Evolutionary conservation across 2,329 filamentous ascomycete genomes (phyloP).

Genomic region (Phyllosticta paracitricarpa): DNA sequence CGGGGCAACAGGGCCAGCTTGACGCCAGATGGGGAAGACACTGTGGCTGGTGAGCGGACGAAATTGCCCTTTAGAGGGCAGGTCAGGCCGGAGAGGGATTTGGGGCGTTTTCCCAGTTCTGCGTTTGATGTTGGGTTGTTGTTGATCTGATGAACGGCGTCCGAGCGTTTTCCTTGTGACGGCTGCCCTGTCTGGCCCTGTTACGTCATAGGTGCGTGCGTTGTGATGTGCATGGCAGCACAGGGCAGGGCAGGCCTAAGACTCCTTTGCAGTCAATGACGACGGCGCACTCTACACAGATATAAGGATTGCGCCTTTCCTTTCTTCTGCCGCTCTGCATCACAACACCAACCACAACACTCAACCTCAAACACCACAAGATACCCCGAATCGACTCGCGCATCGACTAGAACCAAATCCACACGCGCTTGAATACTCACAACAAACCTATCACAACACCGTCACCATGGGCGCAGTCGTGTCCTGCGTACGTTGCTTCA

Average conservation of each 20-base stretch:
- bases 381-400: neutral
- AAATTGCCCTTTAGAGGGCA: neutral
- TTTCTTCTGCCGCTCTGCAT: neutral
- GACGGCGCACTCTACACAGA: neutral
- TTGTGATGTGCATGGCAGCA: neutral
- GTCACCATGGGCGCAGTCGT: slow-evolving; percentile 69
- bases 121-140: neutral
- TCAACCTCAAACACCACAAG: neutral
- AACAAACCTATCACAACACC: slow-evolving; percentile 13
- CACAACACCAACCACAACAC: neutral
- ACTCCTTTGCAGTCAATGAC: neutral
- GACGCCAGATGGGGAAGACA: neutral
- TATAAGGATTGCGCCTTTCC: slow-evolving; percentile 2
- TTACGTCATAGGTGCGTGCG: neutral
- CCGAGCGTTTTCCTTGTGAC: neutral
- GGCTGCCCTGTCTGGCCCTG: neutral
- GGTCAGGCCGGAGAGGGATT: neutral
- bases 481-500: slow-evolving; percentile 59
- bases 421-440: neutral
- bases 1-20: too few species aligned
- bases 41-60: neutral
- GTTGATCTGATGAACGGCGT: neutral
- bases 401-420: neutral
- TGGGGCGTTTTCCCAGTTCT: neutral
- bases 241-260: too few species aligned